Evolutionary conservation across 1,284 basidiomycete species (phyloP), one percentile per base, ranked within the genome.

Genomic region (Cutaneotrichosporon sp.): DNA sequence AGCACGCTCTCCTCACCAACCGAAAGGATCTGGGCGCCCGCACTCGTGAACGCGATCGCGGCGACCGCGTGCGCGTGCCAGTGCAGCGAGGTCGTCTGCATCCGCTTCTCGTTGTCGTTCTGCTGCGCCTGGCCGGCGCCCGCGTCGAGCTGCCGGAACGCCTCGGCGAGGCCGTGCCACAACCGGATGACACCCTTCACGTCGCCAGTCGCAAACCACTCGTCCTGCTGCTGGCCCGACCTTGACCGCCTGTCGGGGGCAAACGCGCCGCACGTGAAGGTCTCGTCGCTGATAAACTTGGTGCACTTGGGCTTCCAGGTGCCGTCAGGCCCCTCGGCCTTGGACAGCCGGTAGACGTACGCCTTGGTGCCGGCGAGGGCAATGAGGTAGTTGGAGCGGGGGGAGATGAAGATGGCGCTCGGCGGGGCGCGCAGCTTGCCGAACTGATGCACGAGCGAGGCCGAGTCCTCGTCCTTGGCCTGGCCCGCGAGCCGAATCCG

Each of bases 61-160:
- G 90, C 87, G n/a, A 99, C 92, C 6, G 92, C 87, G 76, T 99
- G 95, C 0, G 95, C 90, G 75, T 99, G 97, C 97, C 97, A 99
- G 79, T 98, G 95, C 53, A 97, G 81, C 5, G 88, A 86, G 1
- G 91, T 90, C 1, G 93, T 95, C 64, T 92, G 88, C 38, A 76
- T 64, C 33, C 68, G 69, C 60, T 71, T 73, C 56, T 76, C 73
- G 9, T 63, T 67, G 24, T 72, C 69, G 31, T 45, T 58, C 29
- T 50, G 63, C 58, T 51, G 67, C 4, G 59, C 58, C 22, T 56
- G 47, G 4, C 34, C 51, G 4, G 66, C 59, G 11, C 67, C 67
- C 8, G 65, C 64, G 36, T 76, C 74, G 47, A 77, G 58, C 61
- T 58, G 83, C 79, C 70, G 65, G 64, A 79, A 80, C 4, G 78